Evolutionary conservation across 1,284 basidiomycete species (phyloP).

Genomic region (Wallemia hederae): DNA sequence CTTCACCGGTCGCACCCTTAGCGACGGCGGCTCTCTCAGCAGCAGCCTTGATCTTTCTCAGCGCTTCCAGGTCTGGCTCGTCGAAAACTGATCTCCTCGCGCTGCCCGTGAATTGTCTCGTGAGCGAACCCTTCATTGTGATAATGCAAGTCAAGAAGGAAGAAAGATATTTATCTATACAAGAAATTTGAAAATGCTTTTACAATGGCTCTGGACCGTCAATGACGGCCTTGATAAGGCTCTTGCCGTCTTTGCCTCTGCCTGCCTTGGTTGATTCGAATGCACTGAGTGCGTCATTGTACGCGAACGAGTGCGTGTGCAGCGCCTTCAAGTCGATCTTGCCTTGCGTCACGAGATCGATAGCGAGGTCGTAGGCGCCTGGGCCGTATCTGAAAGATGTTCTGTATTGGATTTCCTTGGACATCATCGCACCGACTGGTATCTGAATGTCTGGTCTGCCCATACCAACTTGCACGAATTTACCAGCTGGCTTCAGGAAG

Average conservation of each 20-base stretch:
- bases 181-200: not conserved
- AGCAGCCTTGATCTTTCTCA: not conserved
- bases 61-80: not conserved
- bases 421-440: constrained; percentile 25
- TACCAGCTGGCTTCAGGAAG: constrained; percentile 39
- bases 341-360: constrained; percentile 23
- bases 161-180: not conserved
- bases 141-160: not conserved
- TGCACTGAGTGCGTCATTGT: constrained; percentile 22
- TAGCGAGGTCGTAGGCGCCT: constrained; percentile 31
- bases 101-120: not conserved
- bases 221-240: constrained; percentile 29
- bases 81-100: not conserved
- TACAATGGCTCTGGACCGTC: constrained; percentile 28
- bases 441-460: constrained; percentile 15
- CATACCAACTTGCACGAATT: constrained; percentile 20
- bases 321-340: constrained; percentile 24
- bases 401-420: constrained; percentile 50
- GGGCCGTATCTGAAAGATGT: constrained; percentile 69
- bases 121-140: not conserved
- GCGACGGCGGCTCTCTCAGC: not conserved
- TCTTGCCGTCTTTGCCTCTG: constrained; percentile 31
- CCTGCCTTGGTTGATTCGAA: constrained; percentile 28
- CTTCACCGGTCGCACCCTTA: not conserved
- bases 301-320: constrained; percentile 29